Evolutionary conservation across 1,139 yeast genomes (phyloP).

Genomic region (Debaryomyces sp.): DNA sequence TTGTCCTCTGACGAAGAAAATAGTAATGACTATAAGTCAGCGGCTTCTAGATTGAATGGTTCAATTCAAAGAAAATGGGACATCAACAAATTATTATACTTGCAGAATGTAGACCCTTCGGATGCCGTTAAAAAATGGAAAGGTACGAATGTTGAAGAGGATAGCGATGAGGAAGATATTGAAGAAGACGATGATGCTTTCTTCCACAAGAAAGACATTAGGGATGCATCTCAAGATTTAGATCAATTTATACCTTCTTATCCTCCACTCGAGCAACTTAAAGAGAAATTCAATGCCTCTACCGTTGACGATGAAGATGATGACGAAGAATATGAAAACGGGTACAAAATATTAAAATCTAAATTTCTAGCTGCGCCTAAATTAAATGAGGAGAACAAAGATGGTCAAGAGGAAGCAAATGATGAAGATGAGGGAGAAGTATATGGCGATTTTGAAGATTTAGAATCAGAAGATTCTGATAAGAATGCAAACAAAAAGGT

Average conservation of each 20-base stretch:
- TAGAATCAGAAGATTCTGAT: constrained; percentile 52
- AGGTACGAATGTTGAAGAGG: constrained; percentile 46
- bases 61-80: constrained; percentile 62
- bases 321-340: constrained; percentile 46
- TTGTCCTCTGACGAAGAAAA: constrained; percentile 44
- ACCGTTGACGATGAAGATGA: constrained; percentile 28
- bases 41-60: constrained; percentile 53
- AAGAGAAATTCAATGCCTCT: constrained; percentile 53
- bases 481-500: constrained; percentile 19
- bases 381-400: constrained; percentile 40
- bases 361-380: constrained; percentile 75
- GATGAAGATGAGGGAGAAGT: constrained; percentile 52
- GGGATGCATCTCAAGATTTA: constrained; percentile 30
- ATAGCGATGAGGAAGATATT: constrained; percentile 52
- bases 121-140: constrained; percentile 82
- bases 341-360: constrained; percentile 51
- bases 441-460: constrained; percentile 81
- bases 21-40: constrained; percentile 29
- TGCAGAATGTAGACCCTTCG: constrained; percentile 72
- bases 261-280: constrained; percentile 53
- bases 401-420: constrained; percentile 32
- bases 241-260: constrained; percentile 40
- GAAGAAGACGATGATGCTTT: constrained; percentile 61
- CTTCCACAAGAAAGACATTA: constrained; percentile 54
- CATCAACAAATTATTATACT: constrained; percentile 76